These are phyloP conservation scores for Pisolithus thermaeus DNA, from an alignment of 1,284 basidiomycete genomes.

Conservation along the genomic window DNA sequence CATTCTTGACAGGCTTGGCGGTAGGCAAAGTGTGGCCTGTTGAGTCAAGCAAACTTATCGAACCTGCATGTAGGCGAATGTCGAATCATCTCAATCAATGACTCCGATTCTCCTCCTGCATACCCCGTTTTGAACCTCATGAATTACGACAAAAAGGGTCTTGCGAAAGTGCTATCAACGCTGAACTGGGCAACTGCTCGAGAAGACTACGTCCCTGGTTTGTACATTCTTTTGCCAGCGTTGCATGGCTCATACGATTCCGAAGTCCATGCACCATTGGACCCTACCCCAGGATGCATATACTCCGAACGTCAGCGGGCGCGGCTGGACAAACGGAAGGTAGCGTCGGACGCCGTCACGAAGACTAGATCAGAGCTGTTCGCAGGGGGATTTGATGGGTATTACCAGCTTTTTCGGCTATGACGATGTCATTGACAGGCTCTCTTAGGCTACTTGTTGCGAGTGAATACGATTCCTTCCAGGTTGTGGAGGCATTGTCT, in stretches of 20 bases:
- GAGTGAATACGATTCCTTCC: constrained; percentile 82
- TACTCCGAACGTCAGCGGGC: constrained; percentile 65
- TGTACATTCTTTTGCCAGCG: constrained; percentile 14
- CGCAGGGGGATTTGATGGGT: constrained; percentile 84
- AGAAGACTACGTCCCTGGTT: constrained; percentile 68
- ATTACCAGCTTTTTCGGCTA: constrained; percentile 16
- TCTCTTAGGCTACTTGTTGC: constrained; percentile 69
- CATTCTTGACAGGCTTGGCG: constrained; percentile 82
- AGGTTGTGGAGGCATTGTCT: constrained; percentile 70
- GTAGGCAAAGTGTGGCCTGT: constrained; percentile 33
- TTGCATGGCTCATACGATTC: constrained; percentile 1
- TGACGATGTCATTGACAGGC: neutral
- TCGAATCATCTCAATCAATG: constrained; percentile 79
- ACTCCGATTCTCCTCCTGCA: constrained; percentile 89
- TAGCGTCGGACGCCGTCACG: constrained; percentile 51
- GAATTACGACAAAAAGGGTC: constrained; percentile 72
- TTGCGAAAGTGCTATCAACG: constrained; percentile 55
- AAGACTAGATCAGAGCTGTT: constrained; percentile 79
- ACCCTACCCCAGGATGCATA: constrained; percentile 47
- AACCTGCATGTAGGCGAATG: constrained; percentile 57
- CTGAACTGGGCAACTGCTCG: constrained; percentile 92
- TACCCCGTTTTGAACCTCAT: constrained; percentile 82
- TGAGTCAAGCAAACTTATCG: neutral
- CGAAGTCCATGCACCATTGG: constrained; percentile 52
- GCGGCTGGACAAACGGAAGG: constrained; percentile 69